Base-by-base conservation (phyloP, 305 asterid genomes). In the Plantago coronopus region DNA sequence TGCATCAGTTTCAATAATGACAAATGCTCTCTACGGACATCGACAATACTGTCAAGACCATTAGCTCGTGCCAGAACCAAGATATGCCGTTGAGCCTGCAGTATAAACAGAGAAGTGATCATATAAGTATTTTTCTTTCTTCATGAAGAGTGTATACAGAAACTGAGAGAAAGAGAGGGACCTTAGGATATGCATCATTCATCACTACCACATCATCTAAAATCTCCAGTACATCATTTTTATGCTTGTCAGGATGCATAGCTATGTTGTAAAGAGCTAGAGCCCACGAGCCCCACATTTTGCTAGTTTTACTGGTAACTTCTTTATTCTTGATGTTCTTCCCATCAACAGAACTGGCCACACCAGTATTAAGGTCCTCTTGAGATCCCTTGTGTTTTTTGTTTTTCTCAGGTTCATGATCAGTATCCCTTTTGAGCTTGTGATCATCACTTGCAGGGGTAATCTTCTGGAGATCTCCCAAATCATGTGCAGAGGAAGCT, bases 181-280 rank as follows among this genome's bases (percentile, higher is more conserved):
- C 99, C 99, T 93, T 93, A 20, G 96, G 97, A 76, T 80, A 89
- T 70, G 87, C 81, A 79, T 93, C 99, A 72, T 85, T 78, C 67
- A 93, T 72, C 64, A 93, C 99, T 43, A 93, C 76, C 58, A 79
- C 77, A 65, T 87, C 86, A 54, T 89, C 89, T 19, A 76, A 79
- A 17, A 67, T 60, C 73, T 93, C 95, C 68, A 82, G 67, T 29
- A 80, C 73, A 43, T 71, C 76, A 31, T 79, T 72, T 67, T 47
- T 53, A 65, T 89, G 86, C 69, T 74, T 68, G 63, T 82, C 81
- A 5, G 99, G 97, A 71, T 78, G 79, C 95, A 80, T 80, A 58
- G 95, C 97, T 38, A 82, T 77, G 47, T 77, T 65, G 74, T 87
- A 62, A 68, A 93, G 96, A 58, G 95, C 84, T 69, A 67, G 86